A percentile compares a stretch with the other conserved stretches of the same genome.
Evolutionary conservation across 805 yeast species (phyloP).

Genomic region (Phaffomyces opuntiae): DNA sequence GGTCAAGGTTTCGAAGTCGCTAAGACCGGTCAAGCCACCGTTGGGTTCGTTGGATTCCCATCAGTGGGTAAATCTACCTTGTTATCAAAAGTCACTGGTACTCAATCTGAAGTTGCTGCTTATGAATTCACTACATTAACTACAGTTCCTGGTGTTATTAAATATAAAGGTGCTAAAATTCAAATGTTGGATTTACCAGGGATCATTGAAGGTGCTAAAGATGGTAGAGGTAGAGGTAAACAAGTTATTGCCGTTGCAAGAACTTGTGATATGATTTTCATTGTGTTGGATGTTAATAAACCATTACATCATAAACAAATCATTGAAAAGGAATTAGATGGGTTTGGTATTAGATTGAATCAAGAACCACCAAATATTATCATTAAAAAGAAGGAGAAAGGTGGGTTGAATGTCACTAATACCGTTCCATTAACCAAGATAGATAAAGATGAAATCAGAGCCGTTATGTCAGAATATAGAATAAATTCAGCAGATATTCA

Average conservation of each 20-base stretch:
- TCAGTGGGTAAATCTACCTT: constrained; percentile 85
- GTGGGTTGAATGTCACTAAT: constrained; percentile 90
- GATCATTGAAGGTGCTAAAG: constrained; percentile 86
- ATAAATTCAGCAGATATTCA: constrained; percentile 95
- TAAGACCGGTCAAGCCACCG: constrained; percentile 96
- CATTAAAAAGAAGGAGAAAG: constrained; percentile 88
- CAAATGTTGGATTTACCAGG: constrained; percentile 94
- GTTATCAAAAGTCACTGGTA: constrained; percentile 84
- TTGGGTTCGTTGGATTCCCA: constrained; percentile 98
- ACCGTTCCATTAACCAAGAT: constrained; percentile 90
- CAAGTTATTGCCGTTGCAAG: constrained; percentile 99
- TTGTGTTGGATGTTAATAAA: constrained; percentile 92
- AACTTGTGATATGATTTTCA: constrained; percentile 87
- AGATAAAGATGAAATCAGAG: constrained; percentile 88
- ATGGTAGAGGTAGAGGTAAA: constrained; percentile 87
- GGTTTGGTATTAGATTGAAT: constrained; percentile 93
- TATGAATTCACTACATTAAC: constrained; percentile 97
- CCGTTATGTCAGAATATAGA: constrained; percentile 93
- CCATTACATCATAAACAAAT: constrained; percentile 92
- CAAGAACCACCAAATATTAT: constrained; percentile 89
- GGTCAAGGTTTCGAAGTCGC: constrained; percentile 97
- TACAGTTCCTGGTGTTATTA: constrained; percentile 94
- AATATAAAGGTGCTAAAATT: constrained; percentile 93
- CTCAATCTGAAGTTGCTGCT: constrained; percentile 96
- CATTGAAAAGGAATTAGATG: constrained; percentile 93